Evolutionary conservation across 345 rosid genomes (phyloP).

Genomic region (Melaleuca alternifolia): DNA sequence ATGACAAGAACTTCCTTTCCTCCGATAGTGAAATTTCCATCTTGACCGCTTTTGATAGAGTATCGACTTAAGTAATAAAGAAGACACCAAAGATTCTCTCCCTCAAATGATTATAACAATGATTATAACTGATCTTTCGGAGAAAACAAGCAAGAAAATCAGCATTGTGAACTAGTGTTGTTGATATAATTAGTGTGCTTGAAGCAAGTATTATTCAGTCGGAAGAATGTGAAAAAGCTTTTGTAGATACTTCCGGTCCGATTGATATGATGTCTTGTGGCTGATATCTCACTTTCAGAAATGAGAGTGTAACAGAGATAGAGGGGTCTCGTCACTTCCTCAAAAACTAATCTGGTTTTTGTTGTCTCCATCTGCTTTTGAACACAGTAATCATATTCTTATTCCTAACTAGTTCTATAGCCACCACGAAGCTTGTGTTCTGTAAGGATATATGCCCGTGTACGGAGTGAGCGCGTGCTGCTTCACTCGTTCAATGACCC

Average conservation of each 20-base stretch:
- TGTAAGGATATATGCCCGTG: not conserved
- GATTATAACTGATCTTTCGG: not conserved
- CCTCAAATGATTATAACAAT: not conserved
- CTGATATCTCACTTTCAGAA: not conserved
- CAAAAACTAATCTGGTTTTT: not conserved
- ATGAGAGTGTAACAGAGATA: not conserved
- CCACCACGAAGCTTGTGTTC: not conserved
- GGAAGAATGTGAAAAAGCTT: not conserved
- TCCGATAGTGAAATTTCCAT: conserved; percentile 19
- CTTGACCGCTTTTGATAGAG: conserved; percentile 27
- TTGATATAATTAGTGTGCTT: not conserved
- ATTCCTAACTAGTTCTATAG: not conserved
- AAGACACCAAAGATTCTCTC: conserved; percentile 1
- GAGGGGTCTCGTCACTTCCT: not conserved
- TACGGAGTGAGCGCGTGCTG: not conserved
- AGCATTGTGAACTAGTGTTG: not conserved
- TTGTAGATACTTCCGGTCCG: not conserved
- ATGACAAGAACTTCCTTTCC: conserved; percentile 21
- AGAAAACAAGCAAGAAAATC: not conserved
- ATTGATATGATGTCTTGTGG: not conserved
- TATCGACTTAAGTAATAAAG: not conserved
- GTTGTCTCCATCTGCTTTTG: not conserved
- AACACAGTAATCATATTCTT: not conserved
- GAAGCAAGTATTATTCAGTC: not conserved
- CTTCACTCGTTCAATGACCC: not conserved